These are phyloP conservation scores for Samsoniella hepiali DNA, from an alignment of 2,329 filamentous ascomycete species.

Conservation along the genomic window DNA sequence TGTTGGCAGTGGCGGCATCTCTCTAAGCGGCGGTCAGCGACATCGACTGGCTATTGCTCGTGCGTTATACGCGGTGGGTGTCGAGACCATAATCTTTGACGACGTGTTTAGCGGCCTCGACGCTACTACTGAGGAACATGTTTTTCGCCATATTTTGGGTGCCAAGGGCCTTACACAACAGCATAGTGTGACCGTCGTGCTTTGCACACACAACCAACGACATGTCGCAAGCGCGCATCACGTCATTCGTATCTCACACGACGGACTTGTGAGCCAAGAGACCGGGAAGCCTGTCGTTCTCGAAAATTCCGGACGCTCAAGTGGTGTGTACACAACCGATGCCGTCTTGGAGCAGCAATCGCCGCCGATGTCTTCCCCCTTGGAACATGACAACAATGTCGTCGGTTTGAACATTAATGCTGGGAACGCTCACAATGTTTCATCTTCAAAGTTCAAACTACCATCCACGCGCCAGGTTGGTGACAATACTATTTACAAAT, in stretches of 20 bases:
- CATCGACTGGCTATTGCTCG: constrained; percentile 29
- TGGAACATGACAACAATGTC: too few species aligned
- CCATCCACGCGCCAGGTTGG: constrained; percentile 17
- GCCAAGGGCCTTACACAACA: constrained; percentile 26
- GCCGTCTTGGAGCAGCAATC: too few species aligned
- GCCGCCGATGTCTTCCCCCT: too few species aligned
- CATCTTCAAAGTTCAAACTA: not conserved
- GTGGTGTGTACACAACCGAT: too few species aligned
- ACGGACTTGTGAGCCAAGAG: not conserved
- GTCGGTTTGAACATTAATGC: too few species aligned
- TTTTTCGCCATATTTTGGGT: constrained; percentile 32
- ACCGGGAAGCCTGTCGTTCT: too few species aligned
- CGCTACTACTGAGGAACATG: constrained; percentile 30
- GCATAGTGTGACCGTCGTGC: constrained; percentile 27
- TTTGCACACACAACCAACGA: constrained; percentile 39
- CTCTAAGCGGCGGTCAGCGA: constrained; percentile 31
- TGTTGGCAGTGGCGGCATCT: constrained; percentile 32
- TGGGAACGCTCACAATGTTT: too few species aligned
- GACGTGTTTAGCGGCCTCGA: constrained; percentile 37
- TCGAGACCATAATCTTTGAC: constrained; percentile 31
- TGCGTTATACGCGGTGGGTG: constrained; percentile 29
- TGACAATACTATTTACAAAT: constrained; percentile 25
- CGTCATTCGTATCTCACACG: constrained; percentile 36
- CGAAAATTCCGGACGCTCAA: too few species aligned
- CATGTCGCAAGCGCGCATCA: constrained; percentile 38